phyloP scores from a whole-genome alignment of 306 rosid species.

The Comarum palustre region DNA sequence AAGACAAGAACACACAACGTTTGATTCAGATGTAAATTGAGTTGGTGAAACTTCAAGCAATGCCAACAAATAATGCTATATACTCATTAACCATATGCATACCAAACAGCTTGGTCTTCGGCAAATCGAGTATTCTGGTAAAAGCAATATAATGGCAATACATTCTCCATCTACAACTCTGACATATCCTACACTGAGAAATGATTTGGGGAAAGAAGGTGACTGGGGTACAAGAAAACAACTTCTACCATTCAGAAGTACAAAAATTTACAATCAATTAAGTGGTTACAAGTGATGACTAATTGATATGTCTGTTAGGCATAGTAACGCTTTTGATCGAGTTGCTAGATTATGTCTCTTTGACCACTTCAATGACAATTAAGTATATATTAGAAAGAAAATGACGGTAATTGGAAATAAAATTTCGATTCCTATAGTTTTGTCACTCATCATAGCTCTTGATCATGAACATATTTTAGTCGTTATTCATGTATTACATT shows the following conservation, averaged over 20 bases:
- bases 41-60: conserved; percentile 23
- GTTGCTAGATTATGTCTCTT: neutral
- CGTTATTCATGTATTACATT: too few relatives aligned
- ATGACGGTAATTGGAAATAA: too few relatives aligned
- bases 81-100: neutral
- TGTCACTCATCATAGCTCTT: accelerated
- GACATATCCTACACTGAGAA: conserved; percentile 7
- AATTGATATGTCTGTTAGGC: neutral
- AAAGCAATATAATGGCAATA: conserved; percentile 10
- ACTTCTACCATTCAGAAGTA: neutral
- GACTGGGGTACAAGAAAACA: conserved; percentile 2
- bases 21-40: neutral
- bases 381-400: too few relatives aligned
- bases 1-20: neutral
- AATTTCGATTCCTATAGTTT: too few relatives aligned
- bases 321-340: neutral
- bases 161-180: conserved; percentile 15
- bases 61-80: neutral
- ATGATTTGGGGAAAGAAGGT: neutral
- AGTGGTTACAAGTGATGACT: neutral
- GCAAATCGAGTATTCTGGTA: neutral
- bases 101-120: neutral
- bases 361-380: neutral
- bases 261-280: neutral
- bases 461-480: too few relatives aligned